Evolutionary conservation across 768 basidiomycete genomes (phyloP).

Genomic region (Mycena filopes): DNA sequence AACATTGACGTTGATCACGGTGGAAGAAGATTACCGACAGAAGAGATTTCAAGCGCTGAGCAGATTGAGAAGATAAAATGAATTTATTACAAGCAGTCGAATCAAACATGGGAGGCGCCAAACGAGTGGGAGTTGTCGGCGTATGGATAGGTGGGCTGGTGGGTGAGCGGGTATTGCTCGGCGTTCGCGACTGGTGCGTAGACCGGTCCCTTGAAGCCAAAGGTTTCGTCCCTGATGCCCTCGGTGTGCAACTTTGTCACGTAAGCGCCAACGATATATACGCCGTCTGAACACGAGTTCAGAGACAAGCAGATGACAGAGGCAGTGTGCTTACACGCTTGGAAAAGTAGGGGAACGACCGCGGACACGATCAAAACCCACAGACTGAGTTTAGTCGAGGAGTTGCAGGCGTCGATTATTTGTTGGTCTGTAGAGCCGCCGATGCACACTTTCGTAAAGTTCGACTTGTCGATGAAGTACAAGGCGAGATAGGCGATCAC

Average conservation of each 20-base stretch:
- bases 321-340: conserved; percentile 49
- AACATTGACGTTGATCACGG: too few relatives aligned
- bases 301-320: conserved; percentile 4
- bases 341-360: conserved; percentile 49
- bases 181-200: conserved; percentile 16
- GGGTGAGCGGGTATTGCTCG: conserved; percentile 14
- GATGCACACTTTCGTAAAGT: conserved; percentile 44
- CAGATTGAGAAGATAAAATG: not conserved
- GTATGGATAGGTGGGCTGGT: conserved; percentile 21
- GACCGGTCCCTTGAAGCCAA: conserved; percentile 25
- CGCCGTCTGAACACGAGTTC: conserved; percentile 45
- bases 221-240: conserved; percentile 20
- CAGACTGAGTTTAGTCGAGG: conserved; percentile 35
- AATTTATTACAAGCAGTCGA: not conserved
- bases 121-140: conserved; percentile 29
- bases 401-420: conserved; percentile 45
- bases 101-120: not conserved
- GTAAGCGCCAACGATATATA: conserved; percentile 50
- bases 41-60: too few relatives aligned
- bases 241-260: conserved; percentile 45
- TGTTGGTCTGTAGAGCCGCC: conserved; percentile 37
- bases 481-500: conserved; percentile 38
- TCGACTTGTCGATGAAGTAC: conserved; percentile 44
- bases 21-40: too few relatives aligned
- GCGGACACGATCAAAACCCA: conserved; percentile 45